Evolutionary conservation across 352 stramenopile species (phyloP).

Genomic region (Pythium aphanidermatum): DNA sequence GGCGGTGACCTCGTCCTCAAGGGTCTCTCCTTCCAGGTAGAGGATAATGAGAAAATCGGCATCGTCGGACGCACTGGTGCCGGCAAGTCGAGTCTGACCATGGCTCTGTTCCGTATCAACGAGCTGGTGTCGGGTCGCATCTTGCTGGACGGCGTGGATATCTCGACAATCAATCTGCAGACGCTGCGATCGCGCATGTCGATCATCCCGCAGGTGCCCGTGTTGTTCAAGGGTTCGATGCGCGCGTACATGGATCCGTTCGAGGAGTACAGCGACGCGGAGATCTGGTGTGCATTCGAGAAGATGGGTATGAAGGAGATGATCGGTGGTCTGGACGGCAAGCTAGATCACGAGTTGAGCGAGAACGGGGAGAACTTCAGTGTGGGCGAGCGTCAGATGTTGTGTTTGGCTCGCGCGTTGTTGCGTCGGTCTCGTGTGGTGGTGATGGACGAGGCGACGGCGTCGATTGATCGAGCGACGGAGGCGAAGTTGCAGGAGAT

Average conservation of each 20-base stretch:
- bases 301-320: conserved; percentile 50
- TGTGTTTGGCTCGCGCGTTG: conserved; percentile 89
- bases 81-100: conserved; percentile 80
- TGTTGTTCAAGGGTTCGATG: conserved; percentile 89
- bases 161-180: conserved; percentile 22
- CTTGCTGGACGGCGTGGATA: conserved; percentile 34
- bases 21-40: conserved; percentile 43
- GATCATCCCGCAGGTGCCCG: conserved; percentile 73
- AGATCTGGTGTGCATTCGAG: conserved; percentile 68
- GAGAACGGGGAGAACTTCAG: conserved; percentile 91
- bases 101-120: no score
- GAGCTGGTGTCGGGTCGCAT: conserved; percentile 54
- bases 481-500: conserved; percentile 64
- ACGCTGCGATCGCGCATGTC: conserved; percentile 24
- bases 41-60: conserved; percentile 50
- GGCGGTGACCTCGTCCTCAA: conserved; percentile 34
- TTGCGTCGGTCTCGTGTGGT: conserved; percentile 80
- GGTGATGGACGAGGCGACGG: conserved; percentile 93
- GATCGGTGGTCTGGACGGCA: conserved; percentile 8
- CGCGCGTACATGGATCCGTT: conserved; percentile 87
- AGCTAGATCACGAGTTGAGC: conserved; percentile 16
- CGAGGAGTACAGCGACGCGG: conserved; percentile 51
- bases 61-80: conserved; percentile 83
- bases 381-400: conserved; percentile 91
- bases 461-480: conserved; percentile 50